Percentiles rank a stretch among this genome's conserved stretches.
Evolutionary conservation across 2,329 filamentous ascomycete species (phyloP).

Genomic region (Chalaropsis thielavioides): DNA sequence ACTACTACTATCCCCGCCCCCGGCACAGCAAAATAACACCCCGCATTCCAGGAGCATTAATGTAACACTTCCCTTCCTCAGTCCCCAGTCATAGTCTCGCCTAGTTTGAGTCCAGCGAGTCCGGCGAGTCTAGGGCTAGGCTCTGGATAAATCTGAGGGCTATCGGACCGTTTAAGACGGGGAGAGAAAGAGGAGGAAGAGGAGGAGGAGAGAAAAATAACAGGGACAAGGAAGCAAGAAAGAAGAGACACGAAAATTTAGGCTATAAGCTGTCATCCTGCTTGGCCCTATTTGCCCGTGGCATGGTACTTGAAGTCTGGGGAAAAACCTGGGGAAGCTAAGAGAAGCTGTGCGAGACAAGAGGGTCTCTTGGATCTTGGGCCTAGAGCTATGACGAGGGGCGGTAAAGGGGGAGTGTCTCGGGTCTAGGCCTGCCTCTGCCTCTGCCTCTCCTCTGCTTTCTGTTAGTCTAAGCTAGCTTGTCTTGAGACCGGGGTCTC

Average conservation of each 20-base stretch:
- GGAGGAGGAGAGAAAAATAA: neutral
- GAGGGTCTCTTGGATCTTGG: neutral
- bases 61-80: slow-evolving; percentile 9
- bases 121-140: too few species aligned
- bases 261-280: neutral
- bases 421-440: neutral
- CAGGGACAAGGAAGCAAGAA: too few species aligned
- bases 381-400: neutral
- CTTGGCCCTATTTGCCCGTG: neutral
- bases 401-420: too few species aligned
- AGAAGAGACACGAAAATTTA: too few species aligned
- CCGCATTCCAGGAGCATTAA: slow-evolving; percentile 9
- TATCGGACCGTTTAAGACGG: slow-evolving; percentile 7
- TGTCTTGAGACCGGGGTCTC: too few species aligned
- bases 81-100: neutral
- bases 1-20: neutral
- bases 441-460: neutral
- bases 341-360: neutral
- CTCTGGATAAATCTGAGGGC: slow-evolving; percentile 1
- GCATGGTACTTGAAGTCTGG: neutral
- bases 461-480: neutral
- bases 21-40: slow-evolving; percentile 6
- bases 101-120: neutral
- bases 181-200: neutral
- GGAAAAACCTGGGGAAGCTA: slow-evolving; percentile 8